Conservation (phyloP, 2,329 filamentous ascomycete genomes). For the Alternaria alternata region DNA sequence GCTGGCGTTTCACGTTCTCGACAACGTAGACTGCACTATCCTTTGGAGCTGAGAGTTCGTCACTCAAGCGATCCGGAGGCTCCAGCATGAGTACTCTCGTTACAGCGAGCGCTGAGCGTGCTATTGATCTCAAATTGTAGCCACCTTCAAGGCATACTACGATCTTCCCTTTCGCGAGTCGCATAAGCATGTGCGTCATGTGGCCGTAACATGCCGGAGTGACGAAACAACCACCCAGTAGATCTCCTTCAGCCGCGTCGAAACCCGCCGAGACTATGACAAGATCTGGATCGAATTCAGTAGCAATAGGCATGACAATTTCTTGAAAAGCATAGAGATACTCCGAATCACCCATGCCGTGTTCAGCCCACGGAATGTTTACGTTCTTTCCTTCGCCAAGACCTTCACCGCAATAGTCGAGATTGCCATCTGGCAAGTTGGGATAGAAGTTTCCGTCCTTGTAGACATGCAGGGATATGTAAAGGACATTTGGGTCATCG, state of each 20-base stretch:
- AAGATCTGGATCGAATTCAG: conserved; percentile 91
- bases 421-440: conserved; percentile 64
- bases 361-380: conserved; percentile 73
- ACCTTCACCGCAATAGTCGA: conserved; percentile 66
- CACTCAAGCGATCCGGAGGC: conserved; percentile 71
- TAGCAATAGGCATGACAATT: conserved; percentile 94
- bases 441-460: conserved; percentile 87
- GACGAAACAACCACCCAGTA: conserved; percentile 91
- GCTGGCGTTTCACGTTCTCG: conserved; percentile 64
- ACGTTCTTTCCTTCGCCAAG: conserved; percentile 69
- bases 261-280: conserved; percentile 97
- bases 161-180: conserved; percentile 85
- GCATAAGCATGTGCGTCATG: conserved; percentile 99
- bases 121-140: conserved; percentile 93
- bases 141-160: conserved; percentile 94
- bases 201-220: conserved; percentile 92
- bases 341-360: conserved; percentile 92
- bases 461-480: conserved; percentile 94
- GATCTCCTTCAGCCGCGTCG: conserved; percentile 92
- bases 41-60: conserved; percentile 57
- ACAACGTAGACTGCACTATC: conserved; percentile 63
- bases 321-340: conserved; percentile 97
- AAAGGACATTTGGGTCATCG: conserved; percentile 90
- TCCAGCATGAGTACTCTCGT: conserved; percentile 95
- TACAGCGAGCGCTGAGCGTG: conserved; percentile 88